Percentiles rank a stretch among this genome's conserved stretches.
phyloP scores from a whole-genome alignment of 2,329 filamentous ascomycete genomes.

The Fusarium graminum region DNA sequence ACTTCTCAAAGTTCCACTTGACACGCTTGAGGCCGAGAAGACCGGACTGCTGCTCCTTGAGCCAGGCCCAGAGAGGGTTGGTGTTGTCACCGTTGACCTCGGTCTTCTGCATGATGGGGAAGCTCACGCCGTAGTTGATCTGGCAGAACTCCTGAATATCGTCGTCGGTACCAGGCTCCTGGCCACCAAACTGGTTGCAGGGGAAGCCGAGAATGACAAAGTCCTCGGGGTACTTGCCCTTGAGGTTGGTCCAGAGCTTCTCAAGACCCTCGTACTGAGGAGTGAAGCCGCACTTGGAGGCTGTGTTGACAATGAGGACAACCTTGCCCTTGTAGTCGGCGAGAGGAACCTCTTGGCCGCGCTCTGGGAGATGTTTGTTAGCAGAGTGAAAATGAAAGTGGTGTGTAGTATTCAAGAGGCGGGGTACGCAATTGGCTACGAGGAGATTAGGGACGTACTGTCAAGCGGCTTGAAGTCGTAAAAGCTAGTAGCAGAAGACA shows the following conservation, averaged over 20 bases:
- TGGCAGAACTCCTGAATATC: slow-evolving; percentile 89
- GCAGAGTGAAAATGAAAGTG: slow-evolving; percentile 9
- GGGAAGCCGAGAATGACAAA: slow-evolving; percentile 95
- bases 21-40: slow-evolving; percentile 88
- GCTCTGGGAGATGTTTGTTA: slow-evolving; percentile 49
- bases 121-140: slow-evolving; percentile 90
- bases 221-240: slow-evolving; percentile 75
- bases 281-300: slow-evolving; percentile 98
- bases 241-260: slow-evolving; percentile 85
- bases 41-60: slow-evolving; percentile 80
- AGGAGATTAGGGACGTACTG: slow-evolving; percentile 68
- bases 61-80: slow-evolving; percentile 82
- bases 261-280: slow-evolving; percentile 94
- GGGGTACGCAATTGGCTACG: not conserved
- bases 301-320: slow-evolving; percentile 95
- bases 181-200: slow-evolving; percentile 95
- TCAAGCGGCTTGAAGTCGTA: slow-evolving; percentile 88
- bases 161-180: slow-evolving; percentile 88
- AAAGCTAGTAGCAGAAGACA: slow-evolving; percentile 66
- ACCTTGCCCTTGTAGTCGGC: slow-evolving; percentile 87
- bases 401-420: slow-evolving; percentile 1
- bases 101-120: slow-evolving; percentile 91
- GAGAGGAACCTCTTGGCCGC: slow-evolving; percentile 78
- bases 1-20: slow-evolving; percentile 99
- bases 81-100: slow-evolving; percentile 92